These are phyloP conservation scores for Hygrocybe coccinea DNA, from an alignment of 768 basidiomycete genomes.

Conservation along the genomic window DNA sequence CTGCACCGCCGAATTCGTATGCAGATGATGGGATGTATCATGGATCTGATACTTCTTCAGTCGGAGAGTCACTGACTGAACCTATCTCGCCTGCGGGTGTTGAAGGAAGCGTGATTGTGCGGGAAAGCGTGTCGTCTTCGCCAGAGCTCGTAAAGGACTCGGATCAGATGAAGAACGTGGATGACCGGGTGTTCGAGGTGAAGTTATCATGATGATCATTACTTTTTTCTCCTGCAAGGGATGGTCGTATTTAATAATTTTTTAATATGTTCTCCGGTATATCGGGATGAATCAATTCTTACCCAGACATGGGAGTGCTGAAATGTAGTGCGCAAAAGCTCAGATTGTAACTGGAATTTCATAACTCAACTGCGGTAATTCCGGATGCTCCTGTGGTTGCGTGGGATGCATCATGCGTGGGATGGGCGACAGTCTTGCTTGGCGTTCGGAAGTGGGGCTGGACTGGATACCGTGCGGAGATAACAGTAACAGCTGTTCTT, in stretches of 20 bases:
- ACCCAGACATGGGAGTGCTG: too few relatives aligned
- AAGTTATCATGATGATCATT: too few relatives aligned
- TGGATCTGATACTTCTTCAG: conserved; percentile 55
- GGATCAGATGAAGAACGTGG: neutral
- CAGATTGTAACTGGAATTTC: neutral
- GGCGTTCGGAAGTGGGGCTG: too few relatives aligned
- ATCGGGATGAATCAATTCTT: too few relatives aligned
- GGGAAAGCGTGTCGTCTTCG: neutral
- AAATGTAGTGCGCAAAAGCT: too few relatives aligned
- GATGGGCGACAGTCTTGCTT: too few relatives aligned
- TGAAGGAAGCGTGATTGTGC: neutral
- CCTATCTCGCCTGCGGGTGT: conserved; percentile 48
- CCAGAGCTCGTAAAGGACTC: neutral
- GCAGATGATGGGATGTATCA: conserved; percentile 44
- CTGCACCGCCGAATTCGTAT: conserved; percentile 17
- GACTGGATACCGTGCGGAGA: too few relatives aligned
- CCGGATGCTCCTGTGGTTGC: too few relatives aligned
- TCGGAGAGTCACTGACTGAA: conserved; percentile 51
- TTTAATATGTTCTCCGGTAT: too few relatives aligned
- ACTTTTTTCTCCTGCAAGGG: neutral
- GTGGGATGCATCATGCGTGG: too few relatives aligned
- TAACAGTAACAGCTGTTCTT: neutral
- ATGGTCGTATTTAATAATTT: neutral
- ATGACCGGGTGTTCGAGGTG: too few relatives aligned
- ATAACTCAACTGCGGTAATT: too few relatives aligned